A percentile compares a stretch with the other conserved stretches of the same genome.
Conservation (phyloP, 768 basidiomycete species). For the Termitomyces titanicus region DNA sequence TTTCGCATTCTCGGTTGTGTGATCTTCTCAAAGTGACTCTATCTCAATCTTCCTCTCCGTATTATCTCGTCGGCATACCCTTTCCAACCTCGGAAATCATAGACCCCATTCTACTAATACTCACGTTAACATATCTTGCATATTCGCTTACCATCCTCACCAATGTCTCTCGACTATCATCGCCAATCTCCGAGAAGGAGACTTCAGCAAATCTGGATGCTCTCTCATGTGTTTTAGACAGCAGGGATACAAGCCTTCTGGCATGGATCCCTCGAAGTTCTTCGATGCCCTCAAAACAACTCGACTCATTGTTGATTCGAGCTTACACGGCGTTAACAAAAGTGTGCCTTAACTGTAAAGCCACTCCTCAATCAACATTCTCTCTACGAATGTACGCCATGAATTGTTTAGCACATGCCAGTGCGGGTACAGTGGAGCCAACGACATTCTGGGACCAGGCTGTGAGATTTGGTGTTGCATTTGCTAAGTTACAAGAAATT, state of each 20-base stretch:
- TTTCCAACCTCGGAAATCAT: slow-evolving; percentile 26
- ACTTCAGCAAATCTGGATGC: slow-evolving; percentile 4
- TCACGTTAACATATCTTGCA: slow-evolving; percentile 58
- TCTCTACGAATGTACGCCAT: slow-evolving; percentile 41
- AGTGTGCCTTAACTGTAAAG: slow-evolving; percentile 22
- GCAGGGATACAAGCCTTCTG: slow-evolving; percentile 32
- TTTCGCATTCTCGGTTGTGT: slow-evolving; percentile 43
- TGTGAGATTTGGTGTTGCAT: slow-evolving; percentile 45
- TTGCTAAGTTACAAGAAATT: slow-evolving; percentile 31
- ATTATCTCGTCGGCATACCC: slow-evolving; percentile 42
- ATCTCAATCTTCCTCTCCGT: slow-evolving; percentile 3
- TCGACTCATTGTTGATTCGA: slow-evolving; percentile 56
- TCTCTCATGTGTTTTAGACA: slow-evolving; percentile 28
- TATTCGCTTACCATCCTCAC: slow-evolving; percentile 46
- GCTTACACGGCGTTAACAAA: slow-evolving; percentile 54
- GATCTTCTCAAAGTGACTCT: slow-evolving; percentile 22
- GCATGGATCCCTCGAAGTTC: slow-evolving; percentile 48
- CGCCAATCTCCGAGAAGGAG: slow-evolving; percentile 2
- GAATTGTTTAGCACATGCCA: slow-evolving; percentile 43
- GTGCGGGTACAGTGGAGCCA: slow-evolving; percentile 43
- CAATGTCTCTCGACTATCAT: slow-evolving; percentile 17
- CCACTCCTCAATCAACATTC: slow-evolving; percentile 25
- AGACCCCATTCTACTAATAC: slow-evolving; percentile 38
- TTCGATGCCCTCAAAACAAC: slow-evolving; percentile 46
- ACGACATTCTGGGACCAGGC: slow-evolving; percentile 71